Evolutionary conservation across 306 rosid species (phyloP).

Genomic region (Trichosanthes truncata): DNA sequence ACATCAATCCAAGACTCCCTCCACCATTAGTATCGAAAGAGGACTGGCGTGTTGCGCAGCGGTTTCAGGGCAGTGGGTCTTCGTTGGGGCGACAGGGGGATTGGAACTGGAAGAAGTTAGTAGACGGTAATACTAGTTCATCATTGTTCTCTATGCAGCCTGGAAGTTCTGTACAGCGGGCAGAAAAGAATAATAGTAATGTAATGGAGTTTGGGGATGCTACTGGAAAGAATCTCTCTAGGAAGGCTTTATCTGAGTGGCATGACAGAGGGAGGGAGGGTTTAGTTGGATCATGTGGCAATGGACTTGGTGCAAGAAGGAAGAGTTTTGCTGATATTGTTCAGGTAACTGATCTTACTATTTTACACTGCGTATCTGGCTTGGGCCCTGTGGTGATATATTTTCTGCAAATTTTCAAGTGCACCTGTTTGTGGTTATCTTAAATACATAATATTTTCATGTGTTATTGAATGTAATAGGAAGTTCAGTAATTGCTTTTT

Average conservation of each 20-base stretch:
- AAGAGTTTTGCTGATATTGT: slow-evolving; percentile 67
- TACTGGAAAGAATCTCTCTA: slow-evolving; percentile 37
- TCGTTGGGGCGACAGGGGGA: slow-evolving; percentile 47
- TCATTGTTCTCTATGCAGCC: slow-evolving; percentile 79
- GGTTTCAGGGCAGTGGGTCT: slow-evolving; percentile 68
- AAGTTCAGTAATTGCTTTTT: not conserved
- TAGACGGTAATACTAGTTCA: slow-evolving; percentile 33
- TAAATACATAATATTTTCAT: not conserved
- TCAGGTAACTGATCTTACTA: slow-evolving; percentile 43
- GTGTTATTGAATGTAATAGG: not conserved
- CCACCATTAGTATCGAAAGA: slow-evolving; percentile 85
- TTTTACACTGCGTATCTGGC: not conserved
- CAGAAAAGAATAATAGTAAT: slow-evolving; percentile 33
- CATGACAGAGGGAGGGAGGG: slow-evolving; percentile 38
- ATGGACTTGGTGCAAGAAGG: slow-evolving; percentile 65
- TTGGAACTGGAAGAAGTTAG: slow-evolving; percentile 47
- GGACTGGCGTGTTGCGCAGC: slow-evolving; percentile 91
- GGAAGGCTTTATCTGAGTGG: slow-evolving; percentile 45
- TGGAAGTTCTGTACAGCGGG: slow-evolving; percentile 49
- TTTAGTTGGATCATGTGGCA: slow-evolving; percentile 34
- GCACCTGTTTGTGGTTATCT: not conserved
- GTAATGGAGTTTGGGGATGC: slow-evolving; percentile 49
- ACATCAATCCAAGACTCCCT: slow-evolving; percentile 76
- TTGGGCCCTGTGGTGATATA: not conserved
- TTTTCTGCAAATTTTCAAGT: not conserved